Conservation (phyloP, 2,329 filamentous ascomycete genomes). For the Aspergillus hiratsukae region DNA sequence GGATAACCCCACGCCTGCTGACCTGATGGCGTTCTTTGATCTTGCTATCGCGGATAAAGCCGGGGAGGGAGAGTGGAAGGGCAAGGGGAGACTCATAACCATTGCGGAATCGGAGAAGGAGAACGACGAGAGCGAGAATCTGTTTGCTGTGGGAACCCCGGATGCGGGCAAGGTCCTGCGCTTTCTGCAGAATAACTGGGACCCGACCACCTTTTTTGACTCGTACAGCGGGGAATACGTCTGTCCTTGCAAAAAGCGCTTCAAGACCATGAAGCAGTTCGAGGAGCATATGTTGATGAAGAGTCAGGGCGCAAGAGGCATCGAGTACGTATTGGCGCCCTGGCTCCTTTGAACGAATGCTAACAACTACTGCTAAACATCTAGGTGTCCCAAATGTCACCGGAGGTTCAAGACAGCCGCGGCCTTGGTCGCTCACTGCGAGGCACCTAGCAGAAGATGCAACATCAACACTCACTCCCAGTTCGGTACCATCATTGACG, state of each 20-base stretch:
- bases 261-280: constrained; percentile 22
- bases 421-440: constrained; percentile 40
- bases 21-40: constrained; percentile 20
- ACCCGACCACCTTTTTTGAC: constrained; percentile 30
- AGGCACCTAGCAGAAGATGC: constrained; percentile 34
- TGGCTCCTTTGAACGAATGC: not conserved
- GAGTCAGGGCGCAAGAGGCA: constrained; percentile 9
- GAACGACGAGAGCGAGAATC: not conserved
- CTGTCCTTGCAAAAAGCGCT: constrained; percentile 32
- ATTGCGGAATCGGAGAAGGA: not conserved
- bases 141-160: constrained; percentile 1
- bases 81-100: not conserved
- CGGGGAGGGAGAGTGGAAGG: constrained; percentile 2
- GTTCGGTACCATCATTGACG: constrained; percentile 34
- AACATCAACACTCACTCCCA: constrained; percentile 24
- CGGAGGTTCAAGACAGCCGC: constrained; percentile 34
- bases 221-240: constrained; percentile 24
- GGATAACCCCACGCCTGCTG: constrained; percentile 5
- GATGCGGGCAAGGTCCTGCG: constrained; percentile 12
- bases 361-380: not conserved
- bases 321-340: constrained; percentile 13
- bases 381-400: constrained; percentile 37
- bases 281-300: constrained; percentile 29
- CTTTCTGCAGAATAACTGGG: constrained; percentile 18
- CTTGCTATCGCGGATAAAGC: not conserved